Evolutionary conservation across 2,329 filamentous ascomycete genomes (phyloP).

Genomic region (Raffaelea deltoideospora): DNA sequence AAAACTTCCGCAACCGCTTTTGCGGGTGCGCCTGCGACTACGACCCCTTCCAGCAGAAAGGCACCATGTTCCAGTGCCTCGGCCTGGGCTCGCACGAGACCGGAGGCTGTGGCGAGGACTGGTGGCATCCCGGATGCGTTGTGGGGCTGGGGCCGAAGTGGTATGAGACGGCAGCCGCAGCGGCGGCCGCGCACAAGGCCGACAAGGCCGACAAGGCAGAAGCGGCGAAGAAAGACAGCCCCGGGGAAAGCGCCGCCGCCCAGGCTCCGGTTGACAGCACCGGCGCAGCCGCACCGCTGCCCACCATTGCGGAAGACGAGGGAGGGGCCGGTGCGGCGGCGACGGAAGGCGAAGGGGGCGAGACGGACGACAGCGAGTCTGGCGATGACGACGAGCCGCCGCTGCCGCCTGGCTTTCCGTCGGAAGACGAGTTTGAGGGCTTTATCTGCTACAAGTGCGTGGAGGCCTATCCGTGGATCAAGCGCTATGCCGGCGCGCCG

Average conservation of each 20-base stretch:
- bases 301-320: slow-evolving; percentile 7
- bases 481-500: slow-evolving; percentile 62
- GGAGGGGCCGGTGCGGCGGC: slow-evolving; percentile 2
- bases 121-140: slow-evolving; percentile 91
- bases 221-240: slow-evolving; percentile 1
- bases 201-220: neutral
- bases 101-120: slow-evolving; percentile 90
- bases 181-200: slow-evolving; percentile 1
- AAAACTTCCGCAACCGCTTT: slow-evolving; percentile 88
- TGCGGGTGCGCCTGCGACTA: slow-evolving; percentile 84
- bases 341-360: slow-evolving; percentile 10
- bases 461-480: slow-evolving; percentile 80
- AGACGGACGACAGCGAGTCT: slow-evolving; percentile 25
- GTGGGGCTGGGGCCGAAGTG: slow-evolving; percentile 65
- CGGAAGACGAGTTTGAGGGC: slow-evolving; percentile 76
- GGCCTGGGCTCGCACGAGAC: slow-evolving; percentile 66
- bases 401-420: slow-evolving; percentile 71
- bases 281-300: slow-evolving; percentile 5
- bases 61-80: slow-evolving; percentile 96
- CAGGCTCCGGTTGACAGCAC: too few relatives aligned
- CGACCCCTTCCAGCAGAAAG: slow-evolving; percentile 75
- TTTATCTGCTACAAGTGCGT: slow-evolving; percentile 93
- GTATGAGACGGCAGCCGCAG: slow-evolving; percentile 33
- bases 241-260: neutral
- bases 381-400: slow-evolving; percentile 52